These are phyloP conservation scores for Cutaneotrichosporon sp. DNA, from an alignment of 1,284 basidiomycete genomes.

Conservation along the genomic window DNA sequence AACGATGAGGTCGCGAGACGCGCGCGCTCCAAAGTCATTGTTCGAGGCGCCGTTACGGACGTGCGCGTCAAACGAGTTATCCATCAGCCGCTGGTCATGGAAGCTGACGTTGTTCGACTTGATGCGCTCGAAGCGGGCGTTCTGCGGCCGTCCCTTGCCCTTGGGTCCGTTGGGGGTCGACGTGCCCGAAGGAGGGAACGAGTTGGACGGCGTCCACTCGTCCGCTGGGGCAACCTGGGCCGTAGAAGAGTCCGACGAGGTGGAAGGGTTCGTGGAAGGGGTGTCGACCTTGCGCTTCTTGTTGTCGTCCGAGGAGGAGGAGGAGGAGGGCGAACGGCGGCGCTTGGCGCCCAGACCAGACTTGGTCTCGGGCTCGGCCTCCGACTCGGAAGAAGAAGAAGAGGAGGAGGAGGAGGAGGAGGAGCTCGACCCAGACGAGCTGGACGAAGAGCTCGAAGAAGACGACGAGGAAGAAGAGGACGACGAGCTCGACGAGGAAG, in stretches of 20 bases:
- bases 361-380: slow-evolving; percentile 25
- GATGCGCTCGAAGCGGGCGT: slow-evolving; percentile 74
- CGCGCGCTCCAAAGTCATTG: slow-evolving; percentile 85
- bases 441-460: slow-evolving; percentile 18
- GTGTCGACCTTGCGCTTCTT: slow-evolving; percentile 39
- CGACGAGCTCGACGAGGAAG: slow-evolving; percentile 18
- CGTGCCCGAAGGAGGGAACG: slow-evolving; percentile 26
- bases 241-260: slow-evolving; percentile 28
- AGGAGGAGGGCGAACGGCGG: slow-evolving; percentile 34
- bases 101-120: slow-evolving; percentile 65
- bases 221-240: slow-evolving; percentile 18
- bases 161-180: slow-evolving; percentile 24
- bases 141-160: slow-evolving; percentile 29
- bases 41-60: slow-evolving; percentile 56
- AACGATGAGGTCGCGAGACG: slow-evolving; percentile 82
- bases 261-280: slow-evolving; percentile 26
- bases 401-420: slow-evolving; percentile 38
- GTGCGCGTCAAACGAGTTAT: slow-evolving; percentile 84
- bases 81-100: slow-evolving; percentile 62
- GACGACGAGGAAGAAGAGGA: slow-evolving; percentile 39
- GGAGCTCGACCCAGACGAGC: slow-evolving; percentile 21
- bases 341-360: slow-evolving; percentile 26
- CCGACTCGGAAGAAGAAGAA: slow-evolving; percentile 32
- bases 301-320: slow-evolving; percentile 38
- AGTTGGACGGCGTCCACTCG: slow-evolving; percentile 5